Evolutionary conservation across 75 land plant genomes (phyloP).

Genomic region (Adiantum capillusveneris): DNA sequence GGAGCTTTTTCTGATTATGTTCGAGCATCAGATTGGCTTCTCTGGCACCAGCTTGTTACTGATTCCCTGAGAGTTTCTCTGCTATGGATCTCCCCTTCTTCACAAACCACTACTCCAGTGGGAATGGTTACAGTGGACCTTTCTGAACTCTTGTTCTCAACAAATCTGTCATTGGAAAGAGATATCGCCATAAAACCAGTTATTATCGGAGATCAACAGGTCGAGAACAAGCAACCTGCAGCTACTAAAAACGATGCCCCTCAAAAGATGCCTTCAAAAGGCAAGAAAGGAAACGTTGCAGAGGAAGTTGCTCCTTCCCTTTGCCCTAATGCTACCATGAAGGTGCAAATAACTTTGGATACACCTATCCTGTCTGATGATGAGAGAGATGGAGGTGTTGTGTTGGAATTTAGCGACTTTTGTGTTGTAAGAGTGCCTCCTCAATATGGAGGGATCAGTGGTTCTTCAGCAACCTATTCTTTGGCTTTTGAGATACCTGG

Average conservation of each 20-base stretch:
- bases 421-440: constrained; percentile 13
- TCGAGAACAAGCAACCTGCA: neutral
- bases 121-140: constrained; percentile 12
- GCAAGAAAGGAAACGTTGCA: neutral
- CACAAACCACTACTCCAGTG: constrained; percentile 1
- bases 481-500: constrained; percentile 22
- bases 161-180: neutral
- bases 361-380: constrained; percentile 16
- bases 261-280: neutral
- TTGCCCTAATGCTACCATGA: constrained; percentile 15
- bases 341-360: constrained; percentile 12
- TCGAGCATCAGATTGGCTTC: constrained; percentile 14
- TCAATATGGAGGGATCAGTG: constrained; percentile 3
- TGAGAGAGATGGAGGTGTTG: constrained; percentile 17
- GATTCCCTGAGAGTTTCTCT: constrained; percentile 12
- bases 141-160: constrained; percentile 1
- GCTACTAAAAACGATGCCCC: neutral
- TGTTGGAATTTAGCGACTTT: constrained; percentile 8
- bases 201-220: no score
- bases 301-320: constrained; percentile 10
- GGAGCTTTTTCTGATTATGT: constrained; percentile 7
- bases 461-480: constrained; percentile 5
- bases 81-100: constrained; percentile 29
- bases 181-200: neutral
- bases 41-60: constrained; percentile 14